phyloP scores from a whole-genome alignment of 495 filamentous ascomycete species.

The Trichoderma gamsii region DNA sequence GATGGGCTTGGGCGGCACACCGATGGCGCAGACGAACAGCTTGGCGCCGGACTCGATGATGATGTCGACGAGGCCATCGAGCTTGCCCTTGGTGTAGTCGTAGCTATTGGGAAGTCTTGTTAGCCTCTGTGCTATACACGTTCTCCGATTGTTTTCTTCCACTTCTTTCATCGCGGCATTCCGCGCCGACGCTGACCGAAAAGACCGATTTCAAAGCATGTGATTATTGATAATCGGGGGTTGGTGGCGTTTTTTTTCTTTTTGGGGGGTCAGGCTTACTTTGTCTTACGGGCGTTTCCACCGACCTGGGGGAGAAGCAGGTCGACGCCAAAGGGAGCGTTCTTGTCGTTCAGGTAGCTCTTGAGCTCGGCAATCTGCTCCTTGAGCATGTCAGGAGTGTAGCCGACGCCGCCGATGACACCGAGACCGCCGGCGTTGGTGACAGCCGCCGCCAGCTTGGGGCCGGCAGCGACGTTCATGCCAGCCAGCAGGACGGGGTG shows the following conservation, averaged over 20 bases:
- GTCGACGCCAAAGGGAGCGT: conserved; percentile 97
- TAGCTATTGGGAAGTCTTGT: conserved; percentile 55
- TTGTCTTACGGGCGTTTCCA: conserved; percentile 87
- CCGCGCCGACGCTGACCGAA: background rate
- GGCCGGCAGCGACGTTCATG: conserved; percentile 98
- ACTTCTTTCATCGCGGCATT: background rate
- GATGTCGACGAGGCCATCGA: conserved; percentile 82
- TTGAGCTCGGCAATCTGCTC: conserved; percentile 96
- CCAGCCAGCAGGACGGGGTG: conserved; percentile 93
- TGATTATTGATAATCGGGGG: background rate
- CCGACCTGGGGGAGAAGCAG: conserved; percentile 91
- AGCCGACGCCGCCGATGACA: conserved; percentile 93
- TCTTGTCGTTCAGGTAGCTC: conserved; percentile 83
- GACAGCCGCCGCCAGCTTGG: conserved; percentile 93
- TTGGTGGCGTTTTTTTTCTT: background rate
- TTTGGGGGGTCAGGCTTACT: conserved; percentile 50
- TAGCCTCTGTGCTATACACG: too few relatives aligned
- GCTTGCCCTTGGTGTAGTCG: conserved; percentile 99
- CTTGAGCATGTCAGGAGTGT: conserved; percentile 92
- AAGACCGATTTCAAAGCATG: background rate
- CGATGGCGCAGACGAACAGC: conserved; percentile 95
- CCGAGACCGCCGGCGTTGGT: conserved; percentile 95
- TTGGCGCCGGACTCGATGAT: conserved; percentile 86
- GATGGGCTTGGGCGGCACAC: conserved; percentile 80
- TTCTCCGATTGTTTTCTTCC: too few relatives aligned